A percentile compares a stretch with the other conserved stretches of the same genome.
phyloP scores from a whole-genome alignment of 148 eudicot genomes.

The Gaultheria prostrata region DNA sequence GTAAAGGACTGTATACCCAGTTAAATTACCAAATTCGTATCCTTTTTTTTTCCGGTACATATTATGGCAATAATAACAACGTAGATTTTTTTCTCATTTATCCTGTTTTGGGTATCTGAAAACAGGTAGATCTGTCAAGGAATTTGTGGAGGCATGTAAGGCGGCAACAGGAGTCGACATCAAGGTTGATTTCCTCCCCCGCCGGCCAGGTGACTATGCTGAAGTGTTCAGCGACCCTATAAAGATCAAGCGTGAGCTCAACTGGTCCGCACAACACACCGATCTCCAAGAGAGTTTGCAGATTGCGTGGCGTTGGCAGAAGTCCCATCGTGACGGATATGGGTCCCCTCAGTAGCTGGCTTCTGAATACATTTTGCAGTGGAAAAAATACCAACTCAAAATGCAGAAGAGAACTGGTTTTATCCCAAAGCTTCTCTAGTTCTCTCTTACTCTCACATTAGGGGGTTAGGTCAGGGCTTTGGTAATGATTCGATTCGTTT shows the following conservation, averaged over 20 bases:
- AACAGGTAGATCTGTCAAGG: slow-evolving; percentile 48
- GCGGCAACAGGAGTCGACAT: slow-evolving; percentile 41
- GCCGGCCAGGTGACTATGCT: slow-evolving; percentile 52
- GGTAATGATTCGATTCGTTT: neutral
- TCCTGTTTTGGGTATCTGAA: neutral
- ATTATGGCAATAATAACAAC: neutral
- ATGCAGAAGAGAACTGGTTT: neutral
- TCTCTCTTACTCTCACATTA: neutral
- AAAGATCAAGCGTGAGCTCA: slow-evolving; percentile 39
- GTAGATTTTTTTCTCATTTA: neutral
- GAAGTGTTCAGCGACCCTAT: slow-evolving; percentile 47
- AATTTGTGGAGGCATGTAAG: slow-evolving; percentile 53
- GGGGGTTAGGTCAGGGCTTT: neutral
- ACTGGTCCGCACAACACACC: slow-evolving; percentile 41
- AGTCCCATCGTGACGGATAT: slow-evolving; percentile 36
- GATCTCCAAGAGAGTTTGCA: slow-evolving; percentile 40
- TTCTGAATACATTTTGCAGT: neutral
- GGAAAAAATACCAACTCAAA: neutral
- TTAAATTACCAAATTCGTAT: too few relatives aligned
- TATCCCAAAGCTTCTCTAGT: neutral
- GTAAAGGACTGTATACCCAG: neutral
- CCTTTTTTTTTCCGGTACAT: neutral
- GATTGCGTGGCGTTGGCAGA: slow-evolving; percentile 56
- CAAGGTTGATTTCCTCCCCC: slow-evolving; percentile 40
- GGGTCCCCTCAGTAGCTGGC: neutral